phyloP scores from a whole-genome alignment of 2,329 filamentous ascomycete species.

The Scortechinia acanthostroma region DNA sequence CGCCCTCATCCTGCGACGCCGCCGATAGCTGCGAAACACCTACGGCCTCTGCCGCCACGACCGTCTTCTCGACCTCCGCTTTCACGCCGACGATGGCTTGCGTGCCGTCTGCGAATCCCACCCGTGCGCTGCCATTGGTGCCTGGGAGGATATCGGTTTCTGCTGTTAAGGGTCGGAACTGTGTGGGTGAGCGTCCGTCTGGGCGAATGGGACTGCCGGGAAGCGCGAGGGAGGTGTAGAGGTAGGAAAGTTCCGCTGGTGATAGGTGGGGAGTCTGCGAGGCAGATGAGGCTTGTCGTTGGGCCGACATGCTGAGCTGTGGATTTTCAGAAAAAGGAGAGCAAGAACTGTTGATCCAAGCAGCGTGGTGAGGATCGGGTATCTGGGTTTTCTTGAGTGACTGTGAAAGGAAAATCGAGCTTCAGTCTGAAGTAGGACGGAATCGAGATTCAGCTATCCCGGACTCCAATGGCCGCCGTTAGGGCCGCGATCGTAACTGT shows the following conservation, averaged over 20 bases:
- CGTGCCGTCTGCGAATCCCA: slow-evolving; percentile 90
- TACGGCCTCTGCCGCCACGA: slow-evolving; percentile 8
- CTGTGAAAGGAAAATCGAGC: neutral
- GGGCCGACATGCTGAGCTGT: neutral
- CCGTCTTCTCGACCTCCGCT: slow-evolving; percentile 79
- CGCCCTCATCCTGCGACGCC: slow-evolving; percentile 18
- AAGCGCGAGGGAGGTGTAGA: slow-evolving; percentile 79
- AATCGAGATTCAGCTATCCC: too few relatives aligned
- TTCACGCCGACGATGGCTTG: slow-evolving; percentile 95
- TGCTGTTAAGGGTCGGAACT: slow-evolving; percentile 85
- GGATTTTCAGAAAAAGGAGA: neutral
- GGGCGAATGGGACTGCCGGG: slow-evolving; percentile 73
- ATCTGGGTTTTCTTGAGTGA: too few relatives aligned
- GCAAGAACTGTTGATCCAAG: neutral
- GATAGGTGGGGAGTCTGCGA: slow-evolving; percentile 45
- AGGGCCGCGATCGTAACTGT: too few relatives aligned
- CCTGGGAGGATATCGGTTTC: slow-evolving; percentile 85
- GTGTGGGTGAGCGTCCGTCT: slow-evolving; percentile 73
- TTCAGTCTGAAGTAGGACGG: too few relatives aligned
- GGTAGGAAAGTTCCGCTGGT: slow-evolving; percentile 90
- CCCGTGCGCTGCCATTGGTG: slow-evolving; percentile 84
- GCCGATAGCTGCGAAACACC: slow-evolving; percentile 7
- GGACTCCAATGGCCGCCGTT: too few relatives aligned
- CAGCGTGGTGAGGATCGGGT: neutral
- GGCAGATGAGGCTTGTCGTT: slow-evolving; percentile 1